Evolutionary conservation across 805 yeast genomes (phyloP), one percentile per base, ranked within the genome.

Genomic region (Brettanomyces nanus): DNA sequence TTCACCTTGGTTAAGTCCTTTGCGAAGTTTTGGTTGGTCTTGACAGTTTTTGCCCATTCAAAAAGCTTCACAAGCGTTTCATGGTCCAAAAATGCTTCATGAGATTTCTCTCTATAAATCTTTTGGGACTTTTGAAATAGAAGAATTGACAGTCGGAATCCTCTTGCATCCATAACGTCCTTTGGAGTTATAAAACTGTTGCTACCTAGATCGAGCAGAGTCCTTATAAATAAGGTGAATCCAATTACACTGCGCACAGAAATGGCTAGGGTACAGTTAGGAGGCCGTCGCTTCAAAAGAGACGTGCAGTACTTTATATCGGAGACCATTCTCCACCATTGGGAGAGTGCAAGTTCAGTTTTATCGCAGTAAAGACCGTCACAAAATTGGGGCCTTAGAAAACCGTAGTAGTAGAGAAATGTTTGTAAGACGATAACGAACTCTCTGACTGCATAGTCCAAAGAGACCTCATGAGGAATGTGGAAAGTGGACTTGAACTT

Each of bases 321-420:
- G 1, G 28, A 19, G 3, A 56, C 39, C 26, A 74, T 54, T 27
- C 66, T 67, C 97, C 97, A 90, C 97, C 97, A 90, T 32, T 68
- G 65, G 2, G 57, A 50, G 19, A 86, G 70, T 0, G 94, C 94
- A 18, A 61, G 67, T 43, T 80, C 80, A 0, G 98, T 90, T 40
- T 71, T 68, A 40, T 76, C 73, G 56, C 97, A 90, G 3, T 87
- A 61, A 13, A 90, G 62, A 0, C 98, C 97, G 59, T 92, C 97
- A 40, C 85, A 84, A 45, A 71, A 76, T 23, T 62, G 61, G 0
- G 85, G 77, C 36, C 77, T 80, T 11, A 86, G 65, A 30, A 86
- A 58, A 39, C 78, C 83, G 58, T 83, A 89, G 57, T 87, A 89
- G 49, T 75, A 81, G 19, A 90, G 66, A 29, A 83, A 73, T 1